phyloP scores from a whole-genome alignment of 306 rosid genomes.

The Cucurbita maxima region DNA sequence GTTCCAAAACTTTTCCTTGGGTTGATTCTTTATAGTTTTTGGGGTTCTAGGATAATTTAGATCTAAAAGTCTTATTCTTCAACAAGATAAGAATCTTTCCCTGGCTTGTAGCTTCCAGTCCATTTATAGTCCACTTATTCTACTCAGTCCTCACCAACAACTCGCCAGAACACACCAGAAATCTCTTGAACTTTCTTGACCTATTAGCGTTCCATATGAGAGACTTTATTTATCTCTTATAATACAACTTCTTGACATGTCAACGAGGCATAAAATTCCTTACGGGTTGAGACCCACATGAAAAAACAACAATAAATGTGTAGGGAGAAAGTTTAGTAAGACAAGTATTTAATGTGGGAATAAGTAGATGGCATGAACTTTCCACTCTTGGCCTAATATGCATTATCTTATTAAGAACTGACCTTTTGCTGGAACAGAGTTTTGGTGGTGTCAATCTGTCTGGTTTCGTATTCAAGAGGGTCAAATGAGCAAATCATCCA shows the following conservation, averaged over 20 bases:
- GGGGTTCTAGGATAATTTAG: no score
- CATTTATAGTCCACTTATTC: neutral
- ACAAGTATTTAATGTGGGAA: neutral
- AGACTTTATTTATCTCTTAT: neutral
- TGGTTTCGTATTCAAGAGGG: neutral
- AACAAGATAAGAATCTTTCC: neutral
- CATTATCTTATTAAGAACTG: neutral
- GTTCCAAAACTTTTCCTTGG: no score
- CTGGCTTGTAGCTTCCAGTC: neutral
- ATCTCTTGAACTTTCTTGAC: neutral
- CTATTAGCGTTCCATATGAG: neutral
- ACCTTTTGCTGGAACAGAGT: neutral
- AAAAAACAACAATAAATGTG: neutral
- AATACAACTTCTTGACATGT: neutral
- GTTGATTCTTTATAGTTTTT: no score
- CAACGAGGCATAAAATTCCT: neutral
- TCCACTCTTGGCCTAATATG: neutral
- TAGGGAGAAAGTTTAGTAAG: neutral
- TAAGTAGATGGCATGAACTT: neutral
- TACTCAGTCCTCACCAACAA: neutral
- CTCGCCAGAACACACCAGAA: neutral
- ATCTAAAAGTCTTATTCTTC: no score
- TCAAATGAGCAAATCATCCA: constrained; percentile 1
- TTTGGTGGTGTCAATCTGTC: neutral
- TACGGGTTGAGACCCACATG: neutral